Conservation (phyloP, 2,329 filamentous ascomycete genomes). For the Alternaria tenuissima region DNA sequence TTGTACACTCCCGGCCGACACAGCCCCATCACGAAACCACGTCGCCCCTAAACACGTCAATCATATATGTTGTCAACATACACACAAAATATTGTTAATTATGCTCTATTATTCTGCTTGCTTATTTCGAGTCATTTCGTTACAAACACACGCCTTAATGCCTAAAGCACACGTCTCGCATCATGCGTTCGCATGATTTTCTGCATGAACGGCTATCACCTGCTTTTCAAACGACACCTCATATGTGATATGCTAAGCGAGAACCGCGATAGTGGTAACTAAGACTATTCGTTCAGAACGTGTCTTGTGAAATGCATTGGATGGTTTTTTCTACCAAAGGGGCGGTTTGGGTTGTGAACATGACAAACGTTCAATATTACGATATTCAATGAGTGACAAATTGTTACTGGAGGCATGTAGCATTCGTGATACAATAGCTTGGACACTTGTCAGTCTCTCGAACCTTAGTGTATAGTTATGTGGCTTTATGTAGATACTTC, state of each 20-base stretch:
- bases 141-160: not conserved
- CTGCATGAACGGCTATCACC: constrained; percentile 1
- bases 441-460: not conserved
- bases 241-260: constrained; percentile 4
- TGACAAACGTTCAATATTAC: not conserved
- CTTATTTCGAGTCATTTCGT: not conserved
- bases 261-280: not conserved
- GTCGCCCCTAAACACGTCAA: constrained; percentile 1
- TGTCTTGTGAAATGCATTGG: not conserved
- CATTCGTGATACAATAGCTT: not conserved
- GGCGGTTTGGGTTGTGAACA: not conserved
- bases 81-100: constrained; percentile 12
- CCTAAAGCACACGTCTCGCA: not conserved
- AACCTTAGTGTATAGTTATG: not conserved
- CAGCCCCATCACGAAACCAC: constrained; percentile 6
- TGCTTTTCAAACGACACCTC: not conserved
- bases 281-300: not conserved
- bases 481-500: not conserved
- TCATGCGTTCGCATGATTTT: not conserved
- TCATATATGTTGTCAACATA: not conserved
- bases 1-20: not conserved
- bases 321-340: not conserved
- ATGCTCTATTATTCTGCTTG: not conserved
- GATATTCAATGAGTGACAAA: not conserved
- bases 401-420: not conserved